A percentile compares a stretch with the other conserved stretches of the same genome.
Conservation (phyloP, 106 monocot species). For the Phalaenopsis aphrodite region DNA sequence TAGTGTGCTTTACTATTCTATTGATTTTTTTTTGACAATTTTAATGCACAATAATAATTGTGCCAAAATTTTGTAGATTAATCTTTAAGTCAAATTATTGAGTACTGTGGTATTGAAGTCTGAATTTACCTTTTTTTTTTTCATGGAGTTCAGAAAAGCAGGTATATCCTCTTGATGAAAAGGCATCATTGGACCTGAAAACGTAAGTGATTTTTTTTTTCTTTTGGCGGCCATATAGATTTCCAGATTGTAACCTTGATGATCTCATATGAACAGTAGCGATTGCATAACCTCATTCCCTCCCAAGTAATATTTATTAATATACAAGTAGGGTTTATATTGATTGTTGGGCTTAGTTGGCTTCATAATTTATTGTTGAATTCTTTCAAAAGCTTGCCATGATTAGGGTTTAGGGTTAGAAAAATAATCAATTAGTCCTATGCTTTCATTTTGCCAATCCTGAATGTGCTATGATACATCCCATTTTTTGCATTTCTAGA, state of each 20-base stretch:
- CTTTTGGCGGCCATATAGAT: neutral
- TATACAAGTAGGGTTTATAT: neutral
- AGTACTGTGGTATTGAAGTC: neutral
- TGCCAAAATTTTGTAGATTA: neutral
- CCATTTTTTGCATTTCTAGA: neutral
- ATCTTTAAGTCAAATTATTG: neutral
- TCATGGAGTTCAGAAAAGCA: constrained; percentile 62
- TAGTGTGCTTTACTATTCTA: neutral
- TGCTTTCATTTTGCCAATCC: neutral
- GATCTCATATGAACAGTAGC: neutral
- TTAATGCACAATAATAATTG: neutral
- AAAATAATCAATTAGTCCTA: neutral
- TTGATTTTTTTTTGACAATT: neutral
- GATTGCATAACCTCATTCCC: neutral
- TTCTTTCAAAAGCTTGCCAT: neutral
- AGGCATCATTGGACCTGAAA: constrained; percentile 56
- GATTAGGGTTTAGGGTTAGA: neutral
- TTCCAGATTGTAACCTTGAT: neutral
- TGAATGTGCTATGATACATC: neutral
- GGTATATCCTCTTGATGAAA: constrained; percentile 28
- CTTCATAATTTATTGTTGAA: neutral
- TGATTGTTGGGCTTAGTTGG: neutral
- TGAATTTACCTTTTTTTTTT: neutral
- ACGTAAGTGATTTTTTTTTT: constrained; percentile 39
- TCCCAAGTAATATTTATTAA: neutral